Base-by-base conservation (phyloP, 2,329 filamentous ascomycete species). In the Tolypocladium pustulatum region DNA sequence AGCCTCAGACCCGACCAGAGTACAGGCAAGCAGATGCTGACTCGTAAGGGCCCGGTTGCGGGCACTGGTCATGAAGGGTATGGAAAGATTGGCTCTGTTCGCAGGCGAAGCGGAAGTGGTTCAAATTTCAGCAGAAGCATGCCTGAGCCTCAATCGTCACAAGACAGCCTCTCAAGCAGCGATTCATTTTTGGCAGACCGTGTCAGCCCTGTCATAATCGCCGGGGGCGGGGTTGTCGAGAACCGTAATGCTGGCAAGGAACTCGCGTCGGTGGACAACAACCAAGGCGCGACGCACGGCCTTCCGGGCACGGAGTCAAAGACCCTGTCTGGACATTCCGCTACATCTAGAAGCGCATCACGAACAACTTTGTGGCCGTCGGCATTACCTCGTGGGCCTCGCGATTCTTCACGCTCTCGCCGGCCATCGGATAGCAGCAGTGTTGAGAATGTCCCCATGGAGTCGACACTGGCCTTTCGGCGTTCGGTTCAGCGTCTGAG, bases 51-150 rank as follows among this genome's bases (percentile, higher is more conserved):
- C 0, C 93, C 93, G 27, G 84, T 82, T 20, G 93, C 93, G 46
- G 93, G 93, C n/a, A 97, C 93, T 41, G 93, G 93, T 0, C 91
- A 97, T 67, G 93, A 97, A 74, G 88, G 88, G 1, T 92, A 93
- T 66, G 88, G 88, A 0, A 82, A 81, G 58, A 77, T 90, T 58
- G 84, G 85, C 3, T 75, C 79, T 6, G 66, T 76, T 36, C 82
- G 85, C 59, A 81, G 87, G 36, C 82, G 87, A 57, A 90, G 85
- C 66, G 83, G 81, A 60, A 86, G 83, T 65, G 75, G 78, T 25
- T 74, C 78, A 9, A 81, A 77, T 61, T 64, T 75, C 30, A 69
- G 71, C 3, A 76, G 76, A n/a, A 78, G 75, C 32, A 75, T 76
- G 25, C 68, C 71, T 15, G 76, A 74, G 6, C 72, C 72, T 25